Evolutionary conservation across 1,284 basidiomycete genomes (phyloP), one percentile per base, ranked within the genome.

Genomic region (Ganoderma lingzhi): DNA sequence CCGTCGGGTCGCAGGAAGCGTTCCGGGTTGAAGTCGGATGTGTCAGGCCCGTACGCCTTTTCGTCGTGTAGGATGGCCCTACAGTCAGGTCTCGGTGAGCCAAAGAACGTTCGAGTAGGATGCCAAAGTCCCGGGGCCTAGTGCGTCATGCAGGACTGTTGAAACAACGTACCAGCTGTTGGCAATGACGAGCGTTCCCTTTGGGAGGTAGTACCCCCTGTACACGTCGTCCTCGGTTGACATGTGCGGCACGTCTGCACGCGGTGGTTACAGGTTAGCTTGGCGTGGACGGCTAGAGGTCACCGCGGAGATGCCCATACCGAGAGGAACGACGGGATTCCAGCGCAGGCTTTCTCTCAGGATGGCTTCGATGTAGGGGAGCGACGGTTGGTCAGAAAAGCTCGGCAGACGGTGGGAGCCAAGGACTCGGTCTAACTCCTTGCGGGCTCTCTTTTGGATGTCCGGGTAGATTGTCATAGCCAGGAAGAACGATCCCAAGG

Each of bases 261-360:
- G 35, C 42, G 44, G 17, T 23, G 2, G 6, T 48, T 8, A 41
- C 6, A 35, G 45, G 45, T 67, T 32, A 48, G 45, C 28, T 48
- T 48, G 56, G 55, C 48, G 51, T 35, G 15, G 8, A 55, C 32
- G 17, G 10, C 32, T 8, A 55, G 41, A n/a, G 48, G 37, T 12
- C 3, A 5, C 9, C 17, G 56, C n/a, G 30, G 32, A 6, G 32
- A 35, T 0, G 23, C 30, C 39, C 66, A 39, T 23, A 75, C 77
- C 71, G 2, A 76, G 61, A 10, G 75, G 74, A 1, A 75, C 74
- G 28, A 81, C 77, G 1, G 80, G 79, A 53, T 78, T 75, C 82
- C 81, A 83, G 10, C 80, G 75, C 32, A 81, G 51, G 9, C 74
- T 70, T 72, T 84, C 82, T 62, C 78, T 76, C 8, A 82, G 71